Evolutionary conservation across 2,329 filamentous ascomycete species (phyloP).

Genomic region (Aspergillus proliferans): DNA sequence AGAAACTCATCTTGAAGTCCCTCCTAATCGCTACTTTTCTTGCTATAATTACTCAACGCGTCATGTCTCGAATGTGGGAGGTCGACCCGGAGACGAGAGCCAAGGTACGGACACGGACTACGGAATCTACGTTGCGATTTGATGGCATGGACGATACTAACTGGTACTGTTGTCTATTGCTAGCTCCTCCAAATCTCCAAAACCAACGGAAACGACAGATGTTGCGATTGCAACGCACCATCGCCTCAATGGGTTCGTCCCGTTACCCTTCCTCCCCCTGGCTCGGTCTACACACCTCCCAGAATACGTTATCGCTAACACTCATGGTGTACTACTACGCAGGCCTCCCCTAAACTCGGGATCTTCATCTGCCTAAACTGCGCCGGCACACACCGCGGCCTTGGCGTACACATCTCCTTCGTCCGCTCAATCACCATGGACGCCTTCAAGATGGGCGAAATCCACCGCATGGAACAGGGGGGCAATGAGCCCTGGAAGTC

Average conservation of each 20-base stretch:
- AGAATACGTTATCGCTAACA: neutral
- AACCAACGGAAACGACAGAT: constrained; percentile 77
- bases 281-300: neutral
- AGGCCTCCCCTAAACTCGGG: constrained; percentile 87
- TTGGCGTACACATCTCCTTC: constrained; percentile 97
- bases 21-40: constrained; percentile 3
- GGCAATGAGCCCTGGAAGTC: constrained; percentile 82
- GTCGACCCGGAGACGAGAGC: constrained; percentile 94
- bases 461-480: constrained; percentile 86
- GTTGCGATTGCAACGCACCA: constrained; percentile 91
- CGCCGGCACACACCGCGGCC: constrained; percentile 85
- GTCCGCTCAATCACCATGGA: constrained; percentile 98
- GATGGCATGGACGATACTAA: constrained; percentile 5
- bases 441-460: constrained; percentile 88
- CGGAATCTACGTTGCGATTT: neutral
- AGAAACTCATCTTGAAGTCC: neutral
- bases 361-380: constrained; percentile 98
- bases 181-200: constrained; percentile 90
- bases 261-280: neutral
- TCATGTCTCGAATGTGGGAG: constrained; percentile 83
- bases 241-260: constrained; percentile 87
- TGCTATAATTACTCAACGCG: neutral
- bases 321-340: neutral
- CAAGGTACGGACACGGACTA: constrained; percentile 57
- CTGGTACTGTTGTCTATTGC: constrained; percentile 4